Evolutionary conservation across 306 rosid genomes (phyloP), one percentile per base, ranked within the genome.

Genomic region (Sphenostylis stenocarpa): DNA sequence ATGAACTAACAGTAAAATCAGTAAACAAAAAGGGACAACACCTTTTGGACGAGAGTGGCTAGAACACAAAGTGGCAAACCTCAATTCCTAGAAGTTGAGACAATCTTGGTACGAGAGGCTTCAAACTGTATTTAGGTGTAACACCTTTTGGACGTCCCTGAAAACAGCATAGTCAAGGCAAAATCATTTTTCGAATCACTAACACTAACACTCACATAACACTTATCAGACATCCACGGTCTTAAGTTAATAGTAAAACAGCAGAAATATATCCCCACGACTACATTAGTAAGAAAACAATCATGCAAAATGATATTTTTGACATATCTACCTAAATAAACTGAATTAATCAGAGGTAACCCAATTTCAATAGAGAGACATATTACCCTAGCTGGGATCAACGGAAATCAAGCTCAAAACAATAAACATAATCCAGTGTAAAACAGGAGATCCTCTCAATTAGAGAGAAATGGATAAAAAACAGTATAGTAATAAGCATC

Each of bases 141-240:
- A 90, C 97, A 76, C 98, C 98, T 83, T 94, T 94, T 29, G 98
- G 98, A 60, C 98, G 97, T 29, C 98, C 98, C 98, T 94, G 87
- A 51, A 88, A 78, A 68, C 61, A 84, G 5, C 75, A 85, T 3
- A 43, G 56, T 43, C 17, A 65, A 48, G 6, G 28, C 0, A 70
- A 53, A 17, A 78, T 13, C 55, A 81, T 3, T 17, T 20, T 16
- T 9, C 33, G 33, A 68, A 7, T 43, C 28, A 26, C 28, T 26
- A n/a, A n/a, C 26, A 58, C 51, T 11, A 38, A 13, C 11, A 44
- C 12, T 65, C 52, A 12, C 69, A 74, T 23, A 72, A 67, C 24
- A 44, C 5, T 38, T 67, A 41, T 66, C 9, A n/a, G n/a, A n/a
- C n/a, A n/a, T 24, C 12, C 39, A 41, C 19, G 16, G 36, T 67